phyloP scores from a whole-genome alignment of 176 grass and related monocot genomes.

The Oryza punctata region DNA sequence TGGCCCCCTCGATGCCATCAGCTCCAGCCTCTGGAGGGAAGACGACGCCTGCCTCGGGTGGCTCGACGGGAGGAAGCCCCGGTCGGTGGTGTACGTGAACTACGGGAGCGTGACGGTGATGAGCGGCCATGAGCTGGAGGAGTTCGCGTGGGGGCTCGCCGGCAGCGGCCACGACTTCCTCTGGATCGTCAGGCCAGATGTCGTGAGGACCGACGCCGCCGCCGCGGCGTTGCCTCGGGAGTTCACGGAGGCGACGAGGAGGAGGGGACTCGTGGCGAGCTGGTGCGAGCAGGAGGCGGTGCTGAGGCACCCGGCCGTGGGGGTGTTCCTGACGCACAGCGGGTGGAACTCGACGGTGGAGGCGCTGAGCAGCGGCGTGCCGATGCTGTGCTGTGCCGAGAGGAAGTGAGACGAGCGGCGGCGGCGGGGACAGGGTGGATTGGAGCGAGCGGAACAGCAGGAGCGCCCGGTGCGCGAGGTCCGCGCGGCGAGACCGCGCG shows the following conservation, averaged over 20 bases:
- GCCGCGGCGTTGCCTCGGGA: slow-evolving; percentile 25
- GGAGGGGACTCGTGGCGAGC: slow-evolving; percentile 26
- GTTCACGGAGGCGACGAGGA: slow-evolving; percentile 42
- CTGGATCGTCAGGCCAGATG: slow-evolving; percentile 61
- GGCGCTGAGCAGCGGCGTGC: slow-evolving; percentile 35
- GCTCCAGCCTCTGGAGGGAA: slow-evolving; percentile 29
- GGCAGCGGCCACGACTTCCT: slow-evolving; percentile 58
- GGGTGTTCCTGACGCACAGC: slow-evolving; percentile 69
- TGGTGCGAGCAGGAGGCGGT: slow-evolving; percentile 54
- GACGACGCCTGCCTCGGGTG: slow-evolving; percentile 23
- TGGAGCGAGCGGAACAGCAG: too few species aligned
- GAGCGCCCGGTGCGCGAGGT: too few species aligned
- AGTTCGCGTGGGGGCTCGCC: slow-evolving; percentile 88
- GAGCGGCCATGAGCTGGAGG: slow-evolving; percentile 28
- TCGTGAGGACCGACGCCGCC: slow-evolving; percentile 38
- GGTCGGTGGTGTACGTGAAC: slow-evolving; percentile 51
- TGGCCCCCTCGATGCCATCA: neutral
- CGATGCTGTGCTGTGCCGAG: slow-evolving; percentile 57
- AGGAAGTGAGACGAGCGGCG: too few species aligned
- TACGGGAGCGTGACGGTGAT: slow-evolving; percentile 40
- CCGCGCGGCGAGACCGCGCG: too few species aligned
- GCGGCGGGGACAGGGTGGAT: too few species aligned
- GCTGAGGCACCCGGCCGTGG: slow-evolving; percentile 45
- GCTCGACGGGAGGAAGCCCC: slow-evolving; percentile 32
- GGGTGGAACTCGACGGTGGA: slow-evolving; percentile 91